phyloP scores from a whole-genome alignment of 139 green algal genomes.

The Coelastrella sp. region DNA sequence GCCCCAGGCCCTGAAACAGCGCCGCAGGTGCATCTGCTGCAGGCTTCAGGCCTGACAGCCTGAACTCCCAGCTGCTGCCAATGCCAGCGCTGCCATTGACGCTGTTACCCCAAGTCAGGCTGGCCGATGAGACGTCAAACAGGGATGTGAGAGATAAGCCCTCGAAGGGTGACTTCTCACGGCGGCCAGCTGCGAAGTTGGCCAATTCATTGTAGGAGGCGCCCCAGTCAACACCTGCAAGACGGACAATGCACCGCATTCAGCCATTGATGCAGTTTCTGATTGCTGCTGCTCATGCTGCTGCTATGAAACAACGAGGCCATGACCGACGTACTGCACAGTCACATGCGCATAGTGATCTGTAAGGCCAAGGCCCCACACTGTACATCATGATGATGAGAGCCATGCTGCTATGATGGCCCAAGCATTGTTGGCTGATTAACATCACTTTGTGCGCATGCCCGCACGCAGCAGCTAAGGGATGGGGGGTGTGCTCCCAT shows the following conservation, averaged over 20 bases:
- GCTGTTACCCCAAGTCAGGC: not conserved
- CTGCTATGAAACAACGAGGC: too few relatives aligned
- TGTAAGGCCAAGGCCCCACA: too few relatives aligned
- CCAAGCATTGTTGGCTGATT: too few relatives aligned
- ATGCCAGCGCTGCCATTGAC: not conserved
- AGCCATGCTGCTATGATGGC: too few relatives aligned
- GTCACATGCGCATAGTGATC: too few relatives aligned
- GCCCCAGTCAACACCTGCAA: not conserved
- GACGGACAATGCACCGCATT: not conserved
- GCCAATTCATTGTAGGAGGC: slow-evolving; percentile 38
- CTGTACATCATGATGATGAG: too few relatives aligned
- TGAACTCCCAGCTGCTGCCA: slow-evolving; percentile 12
- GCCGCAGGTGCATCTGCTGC: not conserved
- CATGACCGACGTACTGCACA: too few relatives aligned
- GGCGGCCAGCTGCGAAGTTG: slow-evolving; percentile 9
- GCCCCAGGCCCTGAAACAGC: not conserved
- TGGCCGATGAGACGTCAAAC: slow-evolving; percentile 2
- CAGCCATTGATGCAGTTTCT: too few relatives aligned
- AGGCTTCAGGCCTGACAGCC: not conserved
- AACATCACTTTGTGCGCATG: too few relatives aligned
- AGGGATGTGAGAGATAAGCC: not conserved
- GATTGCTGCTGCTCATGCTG: too few relatives aligned
- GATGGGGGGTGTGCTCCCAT: too few relatives aligned
- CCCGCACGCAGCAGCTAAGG: too few relatives aligned
- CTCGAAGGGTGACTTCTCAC: not conserved